Conservation (phyloP, 2,329 filamentous ascomycete genomes). For the Kalmusia sp. region DNA sequence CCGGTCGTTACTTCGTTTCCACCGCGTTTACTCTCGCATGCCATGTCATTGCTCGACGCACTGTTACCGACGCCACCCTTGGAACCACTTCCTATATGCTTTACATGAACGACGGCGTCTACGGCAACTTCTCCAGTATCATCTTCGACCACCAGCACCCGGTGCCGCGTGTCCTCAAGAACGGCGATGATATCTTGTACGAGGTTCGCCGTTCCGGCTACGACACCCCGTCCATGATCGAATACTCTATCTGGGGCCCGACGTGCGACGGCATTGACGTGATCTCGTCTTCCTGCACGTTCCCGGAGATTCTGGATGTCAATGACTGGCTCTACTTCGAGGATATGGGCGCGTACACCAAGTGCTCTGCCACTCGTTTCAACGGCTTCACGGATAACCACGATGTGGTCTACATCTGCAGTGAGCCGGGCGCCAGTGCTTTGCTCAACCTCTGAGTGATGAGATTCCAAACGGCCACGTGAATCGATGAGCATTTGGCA, state of each 20-base stretch:
- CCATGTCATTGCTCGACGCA: constrained; percentile 94
- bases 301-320: constrained; percentile 80
- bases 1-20: constrained; percentile 94
- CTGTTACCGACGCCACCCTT: constrained; percentile 74
- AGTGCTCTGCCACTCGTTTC: constrained; percentile 96
- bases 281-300: constrained; percentile 81
- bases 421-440: constrained; percentile 84
- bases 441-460: constrained; percentile 62
- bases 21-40: constrained; percentile 93
- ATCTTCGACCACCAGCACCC: constrained; percentile 99
- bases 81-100: constrained; percentile 86
- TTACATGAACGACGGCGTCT: constrained; percentile 96
- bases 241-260: constrained; percentile 98
- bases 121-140: constrained; percentile 98
- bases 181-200: constrained; percentile 65
- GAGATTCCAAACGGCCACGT: too few species aligned
- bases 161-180: constrained; percentile 78
- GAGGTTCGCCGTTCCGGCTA: constrained; percentile 45
- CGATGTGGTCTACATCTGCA: constrained; percentile 92
- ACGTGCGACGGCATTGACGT: constrained; percentile 98
- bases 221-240: constrained; percentile 62
- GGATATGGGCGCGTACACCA: constrained; percentile 98
- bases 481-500: too few species aligned
- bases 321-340: constrained; percentile 99
- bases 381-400: constrained; percentile 95